Base-by-base conservation (phyloP, 2,329 filamentous ascomycete genomes). In the Stachybotrys chlorohalonatus region DNA sequence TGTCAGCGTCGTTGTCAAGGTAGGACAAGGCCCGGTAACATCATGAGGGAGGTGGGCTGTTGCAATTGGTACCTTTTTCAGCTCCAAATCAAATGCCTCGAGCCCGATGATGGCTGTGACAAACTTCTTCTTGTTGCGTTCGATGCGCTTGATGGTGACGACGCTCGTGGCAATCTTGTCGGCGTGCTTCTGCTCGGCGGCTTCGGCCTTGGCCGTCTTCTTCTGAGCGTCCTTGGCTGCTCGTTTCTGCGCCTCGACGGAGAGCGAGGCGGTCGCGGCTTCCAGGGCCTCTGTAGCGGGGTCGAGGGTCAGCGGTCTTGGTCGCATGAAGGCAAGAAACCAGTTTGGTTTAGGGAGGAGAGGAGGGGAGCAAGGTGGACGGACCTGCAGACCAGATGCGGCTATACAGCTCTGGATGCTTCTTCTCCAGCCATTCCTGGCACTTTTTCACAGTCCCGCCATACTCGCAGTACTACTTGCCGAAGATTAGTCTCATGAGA, bases 81-180 rank as follows among this genome's bases (percentile, higher is more conserved):
- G 80, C 55, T 97, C 93, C 47, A 97, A 72, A 0, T 90, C 90
- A 66, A 96, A 95, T 0, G 87, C 85, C 70, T 99, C 94, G 17
- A 99, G 78, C 0, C 94, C 94, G 7, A 84, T 84, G n/a, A 99
- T 85, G 15, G 92, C 87, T 1, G 94, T 99, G 54, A 99, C 92
- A 69, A 86, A 95, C 76, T 99, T 99, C 67, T 94, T 85, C 81
- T 99, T 99, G 74, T 96, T 97, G 59, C 94, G 85, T 79, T 97
- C 94, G 64, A 99, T 94, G 31, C 94, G 89, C 81, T 96, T 96
- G 75, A 99, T 96, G 55, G 84, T 85, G 53, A 99, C 77, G 66
- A 91, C 87, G 60, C 87, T 89, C 57, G 87, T 84, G 45, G 90
- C 90, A 62, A 93, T 87, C 67, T 87, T 86, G 68, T 92, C 90